Evolutionary conservation across 2,329 filamentous ascomycete species (phyloP).

Genomic region (Pseudonectria foliicola): DNA sequence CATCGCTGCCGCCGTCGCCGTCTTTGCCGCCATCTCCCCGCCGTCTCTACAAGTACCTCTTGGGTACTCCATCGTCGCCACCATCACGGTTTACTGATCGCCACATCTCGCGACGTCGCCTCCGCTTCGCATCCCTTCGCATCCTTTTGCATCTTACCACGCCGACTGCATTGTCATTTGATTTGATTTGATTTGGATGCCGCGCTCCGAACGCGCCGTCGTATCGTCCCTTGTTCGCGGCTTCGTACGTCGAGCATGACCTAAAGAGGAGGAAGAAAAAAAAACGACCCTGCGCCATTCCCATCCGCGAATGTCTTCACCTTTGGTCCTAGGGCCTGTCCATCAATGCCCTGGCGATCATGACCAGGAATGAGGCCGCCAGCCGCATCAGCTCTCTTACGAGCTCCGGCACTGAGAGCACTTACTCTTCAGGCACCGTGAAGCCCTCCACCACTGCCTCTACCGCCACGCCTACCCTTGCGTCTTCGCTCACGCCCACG

Average conservation of each 20-base stretch:
- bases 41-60: no score
- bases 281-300: conserved; percentile 13
- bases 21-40: no score
- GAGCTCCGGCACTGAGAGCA: conserved; percentile 53
- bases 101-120: background rate
- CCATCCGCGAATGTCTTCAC: conserved; percentile 6
- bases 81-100: conserved; percentile 22
- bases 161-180: no score
- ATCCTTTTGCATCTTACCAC: no score
- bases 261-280: no score
- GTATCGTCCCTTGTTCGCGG: no score
- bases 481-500: conserved; percentile 18
- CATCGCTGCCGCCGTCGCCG: no score
- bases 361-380: conserved; percentile 60
- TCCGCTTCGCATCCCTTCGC: background rate
- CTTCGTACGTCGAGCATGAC: conserved; percentile 20
- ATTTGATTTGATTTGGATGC: no score
- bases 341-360: conserved; percentile 39
- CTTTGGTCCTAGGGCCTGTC: conserved; percentile 26
- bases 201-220: no score
- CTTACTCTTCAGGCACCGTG: conserved; percentile 58
- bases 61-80: no score
- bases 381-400: conserved; percentile 48
- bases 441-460: conserved; percentile 36
- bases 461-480: conserved; percentile 2